A percentile compares a stretch with the other conserved stretches of the same genome.
phyloP scores from a whole-genome alignment of 2,329 filamentous ascomycete species.

The Nemania bipapillata region DNA sequence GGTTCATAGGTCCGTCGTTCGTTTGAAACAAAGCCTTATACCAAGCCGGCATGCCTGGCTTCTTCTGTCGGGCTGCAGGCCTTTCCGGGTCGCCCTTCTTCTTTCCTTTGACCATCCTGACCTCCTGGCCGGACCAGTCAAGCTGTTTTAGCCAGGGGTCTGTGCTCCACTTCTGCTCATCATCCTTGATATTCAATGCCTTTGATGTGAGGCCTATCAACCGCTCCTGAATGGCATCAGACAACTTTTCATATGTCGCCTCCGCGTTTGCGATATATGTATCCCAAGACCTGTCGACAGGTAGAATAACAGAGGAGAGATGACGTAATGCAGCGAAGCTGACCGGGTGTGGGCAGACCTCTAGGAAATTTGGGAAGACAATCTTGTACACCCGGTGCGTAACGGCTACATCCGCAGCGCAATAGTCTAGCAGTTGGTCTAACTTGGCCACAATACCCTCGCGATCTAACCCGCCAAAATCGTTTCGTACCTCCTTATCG shows the following conservation, averaged over 20 bases:
- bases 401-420: constrained; percentile 90
- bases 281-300: constrained; percentile 88
- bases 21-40: constrained; percentile 89
- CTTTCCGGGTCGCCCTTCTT: constrained; percentile 83
- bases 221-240: constrained; percentile 79
- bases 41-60: constrained; percentile 93
- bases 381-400: constrained; percentile 95
- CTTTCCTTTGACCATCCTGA: constrained; percentile 91
- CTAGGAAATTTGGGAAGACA: constrained; percentile 88
- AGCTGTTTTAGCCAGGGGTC: constrained; percentile 94
- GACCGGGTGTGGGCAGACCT: constrained; percentile 93
- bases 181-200: constrained; percentile 77
- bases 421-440: constrained; percentile 89
- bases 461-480: constrained; percentile 84
- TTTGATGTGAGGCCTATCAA: constrained; percentile 78
- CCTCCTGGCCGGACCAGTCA: constrained; percentile 93
- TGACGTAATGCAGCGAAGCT: constrained; percentile 95
- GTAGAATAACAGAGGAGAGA: constrained; percentile 91
- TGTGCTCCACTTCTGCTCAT: constrained; percentile 74
- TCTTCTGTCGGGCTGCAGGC: constrained; percentile 85
- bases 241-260: constrained; percentile 80
- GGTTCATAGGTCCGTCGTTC: constrained; percentile 72
- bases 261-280: constrained; percentile 86
- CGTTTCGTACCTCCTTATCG: constrained; percentile 86
- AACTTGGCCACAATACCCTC: constrained; percentile 75